These are phyloP conservation scores for Aspergillus bombycis DNA, from an alignment of 2,329 filamentous ascomycete genomes.

Conservation along the genomic window DNA sequence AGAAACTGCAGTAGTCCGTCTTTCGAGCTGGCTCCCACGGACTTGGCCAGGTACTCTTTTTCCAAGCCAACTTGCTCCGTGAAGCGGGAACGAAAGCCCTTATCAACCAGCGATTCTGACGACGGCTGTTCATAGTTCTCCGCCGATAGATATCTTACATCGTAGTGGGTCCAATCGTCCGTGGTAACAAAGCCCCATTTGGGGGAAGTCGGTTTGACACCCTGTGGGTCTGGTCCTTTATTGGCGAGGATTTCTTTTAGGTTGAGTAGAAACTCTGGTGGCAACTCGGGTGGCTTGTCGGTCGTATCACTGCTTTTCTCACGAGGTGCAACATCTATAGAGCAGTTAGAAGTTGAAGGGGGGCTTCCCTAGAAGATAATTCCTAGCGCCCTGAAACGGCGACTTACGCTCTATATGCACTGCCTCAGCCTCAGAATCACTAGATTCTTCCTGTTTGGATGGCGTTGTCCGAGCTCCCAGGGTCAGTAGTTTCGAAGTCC, in stretches of 20 bases:
- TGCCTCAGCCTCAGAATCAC: background rate
- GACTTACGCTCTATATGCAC: slow-evolving; percentile 6
- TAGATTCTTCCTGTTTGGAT: slow-evolving; percentile 1
- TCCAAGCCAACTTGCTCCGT: slow-evolving; percentile 33
- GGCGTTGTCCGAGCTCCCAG: background rate
- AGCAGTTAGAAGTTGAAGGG: background rate
- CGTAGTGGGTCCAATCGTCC: slow-evolving; percentile 16
- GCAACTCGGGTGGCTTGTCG: slow-evolving; percentile 12
- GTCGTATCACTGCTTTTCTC: background rate
- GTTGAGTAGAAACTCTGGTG: slow-evolving; percentile 14
- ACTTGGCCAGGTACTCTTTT: slow-evolving; percentile 21
- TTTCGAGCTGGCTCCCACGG: slow-evolving; percentile 5
- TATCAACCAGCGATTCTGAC: slow-evolving; percentile 35
- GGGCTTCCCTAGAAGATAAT: background rate
- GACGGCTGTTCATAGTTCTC: slow-evolving; percentile 25
- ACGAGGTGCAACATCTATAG: background rate
- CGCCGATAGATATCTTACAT: slow-evolving; percentile 18
- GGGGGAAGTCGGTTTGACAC: slow-evolving; percentile 11
- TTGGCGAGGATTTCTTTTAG: slow-evolving; percentile 18
- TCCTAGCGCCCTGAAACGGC: background rate
- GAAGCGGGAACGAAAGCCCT: slow-evolving; percentile 42
- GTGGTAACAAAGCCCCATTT: slow-evolving; percentile 21
- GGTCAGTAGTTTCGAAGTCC: slow-evolving; percentile 9
- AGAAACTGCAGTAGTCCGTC: slow-evolving; percentile 4
- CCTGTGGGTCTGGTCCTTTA: slow-evolving; percentile 9